Base-by-base conservation (phyloP, 2,329 filamentous ascomycete genomes). In the Coniochaeta pulveracea region DNA sequence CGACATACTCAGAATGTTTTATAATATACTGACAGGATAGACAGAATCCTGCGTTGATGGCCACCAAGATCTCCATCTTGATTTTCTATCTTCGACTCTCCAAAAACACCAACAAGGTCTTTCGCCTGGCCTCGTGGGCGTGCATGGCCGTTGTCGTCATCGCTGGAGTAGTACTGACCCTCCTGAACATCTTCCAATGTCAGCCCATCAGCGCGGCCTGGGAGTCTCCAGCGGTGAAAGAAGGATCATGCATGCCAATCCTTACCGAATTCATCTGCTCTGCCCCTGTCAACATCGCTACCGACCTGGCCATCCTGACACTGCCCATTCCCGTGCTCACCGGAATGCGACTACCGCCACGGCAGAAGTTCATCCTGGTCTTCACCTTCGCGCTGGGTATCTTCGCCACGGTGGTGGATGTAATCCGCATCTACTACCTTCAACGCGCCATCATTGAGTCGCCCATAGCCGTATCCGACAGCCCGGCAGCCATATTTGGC, bases 181-280 rank as follows among this genome's bases (percentile, higher is more conserved):
- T 94, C 19, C 67, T 94, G 52, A 93, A 89, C 50, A 74, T 89
- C 43, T 85, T 93, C 43, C 88, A 94, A 59, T 95, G 89, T 53
- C 62, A 56, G 2, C 89, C 89, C 0, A 60, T 88, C 18, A 48
- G 55, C n/a, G 80, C 83, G 17, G 80, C 76, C 10, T 93, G 84
- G 60, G 56, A 63, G 38, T n/a, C n/a, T n/a, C 43, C 55, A 3
- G 46, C 46, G 8, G 42, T 51, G 11, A 38, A 47, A 4, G 45
- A 57, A 4, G 47, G 47, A 10, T 51, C 56, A 14, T 78, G 73
- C 42, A 67, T 77, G 34, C 68, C 73, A 1, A 54, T 76, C 4
- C 58, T 76, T 19, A 76, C 71, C 43, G 70, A 76, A 40, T 77
- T 77, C 47, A 73, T 77, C 33, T 77, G 73, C 50, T 89, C 86